Base-by-base conservation (phyloP, 2,329 filamentous ascomycete species). In the Arthrobotrys sphaeroides region DNA sequence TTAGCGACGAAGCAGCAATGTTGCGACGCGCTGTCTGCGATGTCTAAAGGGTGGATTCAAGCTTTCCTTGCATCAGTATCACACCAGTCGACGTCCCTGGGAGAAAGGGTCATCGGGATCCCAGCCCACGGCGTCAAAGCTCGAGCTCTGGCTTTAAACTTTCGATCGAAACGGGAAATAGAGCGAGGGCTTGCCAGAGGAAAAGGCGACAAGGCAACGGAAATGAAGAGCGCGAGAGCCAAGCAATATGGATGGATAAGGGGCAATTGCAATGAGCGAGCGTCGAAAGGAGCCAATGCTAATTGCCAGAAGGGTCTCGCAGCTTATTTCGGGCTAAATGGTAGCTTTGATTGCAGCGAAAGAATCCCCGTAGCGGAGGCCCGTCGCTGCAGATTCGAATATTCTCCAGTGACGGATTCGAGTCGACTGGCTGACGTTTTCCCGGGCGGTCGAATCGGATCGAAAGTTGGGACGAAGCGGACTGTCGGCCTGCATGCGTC, bases 171-270 rank as follows among this genome's bases (percentile, higher is more conserved):
- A 59, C 33, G 5, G 28, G 64, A 20, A 31, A 5, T n/a, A 40
- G 22, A 53, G 24, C 18, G 36, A 47, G 47, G 24, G 31, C 16
- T 20, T 28, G 38, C 49, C 24, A 36, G 49, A 60, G 43, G 69
- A 60, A 68, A 75, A 65, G 61, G 66, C 66, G 70, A 77, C 55
- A 59, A 67, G 43, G 64, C 49, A 62, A 60, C 70, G 67, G 68
- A 78, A 77, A 70, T 77, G 66, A 49, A 53, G 66, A 38, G 65
- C 49, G 61, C 26, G 43, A n/a, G 61, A 62, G 72, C 47, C 51
- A 70, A 66, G 73, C 51, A 60, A 64, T 33, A 60, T 31, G 61
- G 53, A 57, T 31, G 61, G 53, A 57, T 67, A 67, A 67, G 62
- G 62, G 62, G 62, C 24, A 33, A 38, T 22, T n/a, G n/a, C n/a